Conservation (phyloP, 345 rosid species). For the Zanthoxylum bungeanum region DNA sequence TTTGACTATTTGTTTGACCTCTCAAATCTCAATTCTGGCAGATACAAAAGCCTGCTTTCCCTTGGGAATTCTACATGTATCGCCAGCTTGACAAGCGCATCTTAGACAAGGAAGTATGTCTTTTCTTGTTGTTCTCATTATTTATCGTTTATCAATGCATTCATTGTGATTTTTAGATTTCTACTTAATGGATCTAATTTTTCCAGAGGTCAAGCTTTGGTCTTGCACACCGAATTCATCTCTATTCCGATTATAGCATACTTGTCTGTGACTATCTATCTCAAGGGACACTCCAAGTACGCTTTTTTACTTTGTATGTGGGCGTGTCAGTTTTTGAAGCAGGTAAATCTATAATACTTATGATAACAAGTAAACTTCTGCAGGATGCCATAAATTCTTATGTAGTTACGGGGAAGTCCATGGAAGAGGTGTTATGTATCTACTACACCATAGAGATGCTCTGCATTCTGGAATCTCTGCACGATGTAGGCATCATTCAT, state of each 20-base stretch:
- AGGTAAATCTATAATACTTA: background rate
- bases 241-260: constrained; percentile 73
- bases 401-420: constrained; percentile 61
- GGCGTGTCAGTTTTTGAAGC: background rate
- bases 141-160: constrained; percentile 11
- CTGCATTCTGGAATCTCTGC: constrained; percentile 82
- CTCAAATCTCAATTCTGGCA: constrained; percentile 32
- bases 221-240: constrained; percentile 65
- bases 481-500: constrained; percentile 80
- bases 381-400: constrained; percentile 95
- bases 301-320: background rate
- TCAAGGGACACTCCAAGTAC: constrained; percentile 89
- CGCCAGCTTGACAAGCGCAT: constrained; percentile 86
- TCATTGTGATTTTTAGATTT: background rate
- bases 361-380: constrained; percentile 13
- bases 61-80: constrained; percentile 97
- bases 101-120: constrained; percentile 54
- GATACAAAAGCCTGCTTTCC: constrained; percentile 93
- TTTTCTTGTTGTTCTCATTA: constrained; percentile 8
- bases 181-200: constrained; percentile 21
- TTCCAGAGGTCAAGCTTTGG: constrained; percentile 85
- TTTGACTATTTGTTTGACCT: background rate
- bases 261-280: constrained; percentile 76
- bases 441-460: constrained; percentile 94
- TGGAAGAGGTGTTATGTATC: constrained; percentile 88